phyloP scores from a whole-genome alignment of 2,329 filamentous ascomycete genomes.

The Dactylellina leptospora region DNA sequence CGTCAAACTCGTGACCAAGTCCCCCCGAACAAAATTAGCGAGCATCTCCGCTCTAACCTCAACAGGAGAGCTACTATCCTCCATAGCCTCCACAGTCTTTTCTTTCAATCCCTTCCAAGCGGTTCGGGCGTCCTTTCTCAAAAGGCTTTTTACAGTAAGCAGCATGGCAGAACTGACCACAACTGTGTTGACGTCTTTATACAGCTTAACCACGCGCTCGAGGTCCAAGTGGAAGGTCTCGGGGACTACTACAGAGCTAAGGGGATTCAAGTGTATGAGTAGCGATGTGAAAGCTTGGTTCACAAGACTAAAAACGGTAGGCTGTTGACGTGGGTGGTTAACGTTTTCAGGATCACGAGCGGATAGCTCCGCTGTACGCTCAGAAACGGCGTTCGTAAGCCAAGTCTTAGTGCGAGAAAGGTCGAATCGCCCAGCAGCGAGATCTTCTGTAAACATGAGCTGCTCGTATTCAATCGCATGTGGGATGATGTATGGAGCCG shows the following conservation, averaged over 20 bases:
- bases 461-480: slow-evolving; percentile 77
- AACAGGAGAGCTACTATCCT: slow-evolving; percentile 1
- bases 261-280: slow-evolving; percentile 72
- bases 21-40: slow-evolving; percentile 25
- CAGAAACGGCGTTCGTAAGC: slow-evolving; percentile 72
- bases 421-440: slow-evolving; percentile 67
- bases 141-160: slow-evolving; percentile 80
- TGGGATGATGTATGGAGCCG: slow-evolving; percentile 75
- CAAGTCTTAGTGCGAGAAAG: slow-evolving; percentile 71
- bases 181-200: slow-evolving; percentile 70
- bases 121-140: slow-evolving; percentile 80
- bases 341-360: slow-evolving; percentile 75
- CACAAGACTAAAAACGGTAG: slow-evolving; percentile 75
- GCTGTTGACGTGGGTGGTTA: slow-evolving; percentile 70
- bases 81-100: slow-evolving; percentile 47
- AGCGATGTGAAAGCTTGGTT: slow-evolving; percentile 78
- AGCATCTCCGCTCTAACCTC: slow-evolving; percentile 30
- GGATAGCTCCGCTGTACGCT: slow-evolving; percentile 72
- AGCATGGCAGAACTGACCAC: slow-evolving; percentile 78
- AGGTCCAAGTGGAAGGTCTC: slow-evolving; percentile 78
- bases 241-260: slow-evolving; percentile 69
- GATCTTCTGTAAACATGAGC: slow-evolving; percentile 73
- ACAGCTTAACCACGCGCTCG: slow-evolving; percentile 69
- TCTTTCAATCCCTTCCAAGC: slow-evolving; percentile 71
- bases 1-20: slow-evolving; percentile 38